Percentiles rank a stretch among this genome's conserved stretches.
Conservation (phyloP, 805 yeast genomes). For the Starmera pachycereana region DNA sequence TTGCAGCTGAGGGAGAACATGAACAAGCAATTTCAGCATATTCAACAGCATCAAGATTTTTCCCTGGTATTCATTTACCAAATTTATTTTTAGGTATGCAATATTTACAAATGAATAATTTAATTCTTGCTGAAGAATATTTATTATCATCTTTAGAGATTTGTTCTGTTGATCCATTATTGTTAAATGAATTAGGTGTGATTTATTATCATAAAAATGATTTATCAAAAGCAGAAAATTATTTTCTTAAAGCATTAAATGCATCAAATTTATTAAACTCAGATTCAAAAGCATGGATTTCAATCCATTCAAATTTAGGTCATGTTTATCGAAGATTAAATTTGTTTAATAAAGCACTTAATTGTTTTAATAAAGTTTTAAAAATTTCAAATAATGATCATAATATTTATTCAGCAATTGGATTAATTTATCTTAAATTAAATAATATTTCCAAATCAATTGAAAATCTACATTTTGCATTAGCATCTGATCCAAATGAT, state of each 20-base stretch:
- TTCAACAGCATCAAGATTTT: slow-evolving; percentile 87
- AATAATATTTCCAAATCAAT: slow-evolving; percentile 60
- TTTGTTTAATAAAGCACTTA: slow-evolving; percentile 53
- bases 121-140: slow-evolving; percentile 79
- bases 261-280: slow-evolving; percentile 62
- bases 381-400: slow-evolving; percentile 61
- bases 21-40: slow-evolving; percentile 97
- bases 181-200: slow-evolving; percentile 89
- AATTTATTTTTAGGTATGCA: slow-evolving; percentile 92
- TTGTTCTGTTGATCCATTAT: slow-evolving; percentile 77
- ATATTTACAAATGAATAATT: slow-evolving; percentile 78
- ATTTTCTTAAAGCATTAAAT: slow-evolving; percentile 57
- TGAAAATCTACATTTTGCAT: slow-evolving; percentile 67
- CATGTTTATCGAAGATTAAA: slow-evolving; percentile 73
- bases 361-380: slow-evolving; percentile 67
- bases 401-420: slow-evolving; percentile 75
- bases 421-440: slow-evolving; percentile 65
- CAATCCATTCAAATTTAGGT: slow-evolving; percentile 79
- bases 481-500: slow-evolving; percentile 71
- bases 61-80: slow-evolving; percentile 87
- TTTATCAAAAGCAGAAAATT: slow-evolving; percentile 56
- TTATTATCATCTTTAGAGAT: slow-evolving; percentile 62
- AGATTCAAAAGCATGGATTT: slow-evolving; percentile 74
- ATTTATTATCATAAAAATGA: slow-evolving; percentile 72
- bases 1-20: slow-evolving; percentile 97